Percentiles rank a stretch among this genome's conserved stretches.
These are phyloP conservation scores for Crataegus laevigata DNA, from an alignment of 306 rosid species.

Conservation along the genomic window DNA sequence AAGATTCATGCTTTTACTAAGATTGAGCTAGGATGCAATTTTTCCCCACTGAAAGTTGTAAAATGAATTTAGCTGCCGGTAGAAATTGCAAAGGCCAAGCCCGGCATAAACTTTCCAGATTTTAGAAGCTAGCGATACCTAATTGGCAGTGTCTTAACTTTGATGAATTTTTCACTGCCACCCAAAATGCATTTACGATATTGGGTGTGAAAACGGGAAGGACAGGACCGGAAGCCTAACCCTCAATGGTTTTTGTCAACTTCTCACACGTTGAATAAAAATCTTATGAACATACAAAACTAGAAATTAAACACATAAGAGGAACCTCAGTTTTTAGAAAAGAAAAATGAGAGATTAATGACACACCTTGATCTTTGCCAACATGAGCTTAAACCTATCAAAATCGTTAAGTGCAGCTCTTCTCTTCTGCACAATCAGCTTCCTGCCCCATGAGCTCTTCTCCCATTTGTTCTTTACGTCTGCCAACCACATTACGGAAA, in stretches of 20 bases:
- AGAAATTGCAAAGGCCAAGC: neutral
- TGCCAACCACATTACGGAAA: constrained; percentile 1
- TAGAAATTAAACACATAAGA: neutral
- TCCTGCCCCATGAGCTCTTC: constrained; percentile 53
- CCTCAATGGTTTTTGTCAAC: neutral
- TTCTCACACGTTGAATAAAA: neutral
- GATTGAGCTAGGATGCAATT: neutral
- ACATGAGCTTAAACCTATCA: constrained; percentile 53
- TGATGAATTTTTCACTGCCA: neutral
- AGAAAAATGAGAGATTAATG: neutral
- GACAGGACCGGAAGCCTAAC: neutral
- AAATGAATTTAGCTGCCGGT: neutral
- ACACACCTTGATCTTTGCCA: constrained; percentile 45
- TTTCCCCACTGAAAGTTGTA: neutral
- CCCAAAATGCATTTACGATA: neutral
- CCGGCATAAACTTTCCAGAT: neutral
- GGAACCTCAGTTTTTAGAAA: neutral
- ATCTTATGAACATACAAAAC: neutral
- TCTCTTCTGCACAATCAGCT: constrained; percentile 39
- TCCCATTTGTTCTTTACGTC: constrained; percentile 55
- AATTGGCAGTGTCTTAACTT: neutral
- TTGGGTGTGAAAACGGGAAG: neutral
- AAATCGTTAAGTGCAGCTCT: constrained; percentile 43
- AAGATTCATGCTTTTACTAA: neutral
- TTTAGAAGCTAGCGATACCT: neutral